Percentiles rank a stretch among this genome's conserved stretches.
phyloP scores from a whole-genome alignment of 768 basidiomycete genomes.

The Saitozyma podzolica region DNA sequence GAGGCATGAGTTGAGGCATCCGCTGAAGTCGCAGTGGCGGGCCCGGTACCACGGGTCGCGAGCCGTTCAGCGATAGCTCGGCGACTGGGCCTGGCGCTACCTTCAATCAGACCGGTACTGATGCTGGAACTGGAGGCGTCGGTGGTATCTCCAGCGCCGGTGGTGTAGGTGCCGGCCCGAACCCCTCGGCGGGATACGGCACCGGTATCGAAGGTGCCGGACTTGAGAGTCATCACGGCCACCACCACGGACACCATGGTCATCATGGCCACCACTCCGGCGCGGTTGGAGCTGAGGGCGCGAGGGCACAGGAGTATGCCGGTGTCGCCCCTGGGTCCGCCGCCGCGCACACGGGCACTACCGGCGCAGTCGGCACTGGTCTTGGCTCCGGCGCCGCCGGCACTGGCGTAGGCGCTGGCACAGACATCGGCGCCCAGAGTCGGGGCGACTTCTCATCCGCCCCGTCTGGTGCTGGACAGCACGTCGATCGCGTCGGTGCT shows the following conservation, averaged over 20 bases:
- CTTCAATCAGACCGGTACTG: background rate
- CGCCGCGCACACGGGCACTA: background rate
- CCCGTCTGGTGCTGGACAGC: background rate
- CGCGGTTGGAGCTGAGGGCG: background rate
- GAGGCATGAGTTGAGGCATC: background rate
- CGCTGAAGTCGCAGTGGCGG: constrained; percentile 15
- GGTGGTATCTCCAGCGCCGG: background rate
- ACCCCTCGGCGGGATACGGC: background rate
- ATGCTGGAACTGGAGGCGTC: background rate
- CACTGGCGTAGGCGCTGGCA: no score
- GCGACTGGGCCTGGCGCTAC: constrained; percentile 12
- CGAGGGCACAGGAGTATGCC: background rate
- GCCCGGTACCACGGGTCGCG: constrained; percentile 43
- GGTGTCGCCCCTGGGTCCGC: background rate
- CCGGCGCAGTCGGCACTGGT: background rate
- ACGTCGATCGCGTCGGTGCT: constrained; percentile 25
- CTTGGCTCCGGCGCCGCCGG: no score
- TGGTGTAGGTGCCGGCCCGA: background rate
- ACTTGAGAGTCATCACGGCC: background rate
- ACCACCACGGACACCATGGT: constrained; percentile 6
- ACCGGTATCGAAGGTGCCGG: background rate
- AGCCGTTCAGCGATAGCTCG: constrained; percentile 33
- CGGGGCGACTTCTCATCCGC: background rate
- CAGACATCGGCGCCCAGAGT: background rate
- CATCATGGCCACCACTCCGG: background rate